These are phyloP conservation scores for Coleophoma crateriformis DNA, from an alignment of 2,329 filamentous ascomycete genomes.

Conservation along the genomic window DNA sequence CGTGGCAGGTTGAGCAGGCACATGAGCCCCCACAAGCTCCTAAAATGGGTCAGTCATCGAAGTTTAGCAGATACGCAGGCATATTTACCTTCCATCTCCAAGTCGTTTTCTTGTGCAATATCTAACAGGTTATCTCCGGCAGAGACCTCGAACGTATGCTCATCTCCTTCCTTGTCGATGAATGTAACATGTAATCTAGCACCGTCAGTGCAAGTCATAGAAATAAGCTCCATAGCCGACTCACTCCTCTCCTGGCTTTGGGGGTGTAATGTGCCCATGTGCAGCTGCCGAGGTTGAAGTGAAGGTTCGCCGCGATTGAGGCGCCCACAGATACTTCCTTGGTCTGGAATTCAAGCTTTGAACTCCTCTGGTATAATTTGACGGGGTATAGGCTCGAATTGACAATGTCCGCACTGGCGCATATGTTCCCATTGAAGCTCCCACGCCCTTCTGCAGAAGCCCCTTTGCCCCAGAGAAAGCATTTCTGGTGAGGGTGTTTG, in stretches of 20 bases:
- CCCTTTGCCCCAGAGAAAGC: no score
- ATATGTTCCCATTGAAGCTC: no score
- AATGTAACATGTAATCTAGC: conserved; percentile 81
- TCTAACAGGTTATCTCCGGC: conserved; percentile 92
- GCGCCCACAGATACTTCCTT: no score
- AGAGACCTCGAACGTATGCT: conserved; percentile 72
- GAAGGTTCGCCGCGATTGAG: conserved; percentile 40
- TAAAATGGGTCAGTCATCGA: conserved; percentile 17
- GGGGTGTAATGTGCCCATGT: conserved; percentile 79
- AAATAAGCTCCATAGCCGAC: conserved; percentile 22
- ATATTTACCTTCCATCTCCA: conserved; percentile 87
- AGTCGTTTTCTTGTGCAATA: conserved; percentile 87
- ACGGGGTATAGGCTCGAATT: no score
- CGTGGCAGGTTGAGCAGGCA: conserved; percentile 71
- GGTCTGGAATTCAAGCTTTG: no score
- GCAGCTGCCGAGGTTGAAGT: conserved; percentile 52
- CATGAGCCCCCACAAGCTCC: conserved; percentile 85
- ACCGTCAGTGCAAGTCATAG: conserved; percentile 3
- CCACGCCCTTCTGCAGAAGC: no score
- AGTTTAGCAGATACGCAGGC: neutral
- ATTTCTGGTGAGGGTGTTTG: no score
- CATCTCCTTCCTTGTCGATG: conserved; percentile 80
- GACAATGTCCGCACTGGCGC: no score
- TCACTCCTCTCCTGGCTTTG: conserved; percentile 89
- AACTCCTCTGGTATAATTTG: no score